A percentile compares a stretch with the other conserved stretches of the same genome.
Conservation (phyloP, 1,139 yeast genomes). For the Suhomyces ambrosiae region DNA sequence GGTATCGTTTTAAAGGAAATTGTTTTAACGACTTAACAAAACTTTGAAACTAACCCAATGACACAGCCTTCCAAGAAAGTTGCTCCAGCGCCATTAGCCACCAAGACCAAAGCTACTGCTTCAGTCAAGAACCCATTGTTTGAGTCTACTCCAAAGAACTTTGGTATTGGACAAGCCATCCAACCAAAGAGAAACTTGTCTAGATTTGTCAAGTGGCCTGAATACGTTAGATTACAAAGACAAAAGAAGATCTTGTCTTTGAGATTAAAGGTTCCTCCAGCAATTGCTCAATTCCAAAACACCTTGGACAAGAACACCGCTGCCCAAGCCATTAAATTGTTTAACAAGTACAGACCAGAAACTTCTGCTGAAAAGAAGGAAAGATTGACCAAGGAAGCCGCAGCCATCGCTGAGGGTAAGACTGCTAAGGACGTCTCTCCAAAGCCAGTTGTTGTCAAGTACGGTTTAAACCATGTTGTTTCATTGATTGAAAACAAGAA, state of each 20-base stretch:
- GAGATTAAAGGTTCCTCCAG: conserved; percentile 98
- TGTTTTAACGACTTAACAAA: conserved; percentile 33
- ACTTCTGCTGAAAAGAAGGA: conserved; percentile 96
- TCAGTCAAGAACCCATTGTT: conserved; percentile 59
- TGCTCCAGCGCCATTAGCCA: conserved; percentile 54
- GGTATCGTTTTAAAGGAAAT: conserved; percentile 33
- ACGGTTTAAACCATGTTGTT: conserved; percentile 98
- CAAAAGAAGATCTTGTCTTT: conserved; percentile 93
- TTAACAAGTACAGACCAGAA: conserved; percentile 99
- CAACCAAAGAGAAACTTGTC: conserved; percentile 96
- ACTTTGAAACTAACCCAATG: conserved; percentile 60
- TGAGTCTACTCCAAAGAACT: conserved; percentile 88
- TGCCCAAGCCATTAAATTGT: conserved; percentile 91
- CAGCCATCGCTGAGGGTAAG: conserved; percentile 97
- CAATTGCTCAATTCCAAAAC: conserved; percentile 93
- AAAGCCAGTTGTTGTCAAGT: conserved; percentile 94
- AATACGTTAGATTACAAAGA: conserved; percentile 94
- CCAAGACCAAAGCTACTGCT: conserved; percentile 33
- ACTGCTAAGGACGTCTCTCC: conserved; percentile 92
- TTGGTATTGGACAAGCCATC: conserved; percentile 92
- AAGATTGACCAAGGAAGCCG: conserved; percentile 98
- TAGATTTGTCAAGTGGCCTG: conserved; percentile 98
- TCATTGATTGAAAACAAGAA: conserved; percentile 96
- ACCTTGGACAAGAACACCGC: conserved; percentile 98
- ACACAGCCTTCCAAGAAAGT: conserved; percentile 62